A percentile compares a stretch with the other conserved stretches of the same genome.
Evolutionary conservation across 768 basidiomycete species (phyloP).

Genomic region (Lentinus tigrinus): DNA sequence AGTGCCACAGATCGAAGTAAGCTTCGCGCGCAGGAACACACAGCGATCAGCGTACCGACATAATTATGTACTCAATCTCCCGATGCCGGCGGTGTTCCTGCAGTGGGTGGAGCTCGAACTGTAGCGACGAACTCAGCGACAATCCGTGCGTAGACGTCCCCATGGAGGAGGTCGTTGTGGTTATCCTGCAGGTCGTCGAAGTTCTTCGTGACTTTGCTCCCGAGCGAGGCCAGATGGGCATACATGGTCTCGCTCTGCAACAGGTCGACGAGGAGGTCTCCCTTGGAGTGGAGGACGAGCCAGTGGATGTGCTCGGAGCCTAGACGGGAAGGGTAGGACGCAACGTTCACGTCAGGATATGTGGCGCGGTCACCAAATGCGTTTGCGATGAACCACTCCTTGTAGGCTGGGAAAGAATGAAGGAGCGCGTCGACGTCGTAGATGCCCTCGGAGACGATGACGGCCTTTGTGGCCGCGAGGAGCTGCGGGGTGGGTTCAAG

Average conservation of each 20-base stretch:
- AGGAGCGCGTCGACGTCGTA: constrained; percentile 72
- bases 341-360: constrained; percentile 50
- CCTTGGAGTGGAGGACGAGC: constrained; percentile 74
- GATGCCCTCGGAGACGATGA: constrained; percentile 74
- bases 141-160: constrained; percentile 17
- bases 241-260: constrained; percentile 63
- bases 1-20: too few species aligned
- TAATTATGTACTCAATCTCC: not conserved
- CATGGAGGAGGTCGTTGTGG: constrained; percentile 19
- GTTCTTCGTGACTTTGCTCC: constrained; percentile 5
- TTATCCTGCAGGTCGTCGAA: constrained; percentile 16
- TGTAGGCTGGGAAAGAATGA: constrained; percentile 63
- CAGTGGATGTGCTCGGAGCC: constrained; percentile 45
- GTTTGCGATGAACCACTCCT: constrained; percentile 63
- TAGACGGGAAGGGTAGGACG: constrained; percentile 39
- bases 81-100: not conserved
- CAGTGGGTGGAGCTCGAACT: not conserved
- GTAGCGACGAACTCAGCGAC: constrained; percentile 15
- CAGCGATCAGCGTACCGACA: not conserved
- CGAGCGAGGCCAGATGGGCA: constrained; percentile 44
- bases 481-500: constrained; percentile 47
- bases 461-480: constrained; percentile 45
- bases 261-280: constrained; percentile 65
- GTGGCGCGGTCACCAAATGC: constrained; percentile 54
- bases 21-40: not conserved